Evolutionary conservation across 352 stramenopile species (phyloP).

Genomic region (Phytopythium vexans): DNA sequence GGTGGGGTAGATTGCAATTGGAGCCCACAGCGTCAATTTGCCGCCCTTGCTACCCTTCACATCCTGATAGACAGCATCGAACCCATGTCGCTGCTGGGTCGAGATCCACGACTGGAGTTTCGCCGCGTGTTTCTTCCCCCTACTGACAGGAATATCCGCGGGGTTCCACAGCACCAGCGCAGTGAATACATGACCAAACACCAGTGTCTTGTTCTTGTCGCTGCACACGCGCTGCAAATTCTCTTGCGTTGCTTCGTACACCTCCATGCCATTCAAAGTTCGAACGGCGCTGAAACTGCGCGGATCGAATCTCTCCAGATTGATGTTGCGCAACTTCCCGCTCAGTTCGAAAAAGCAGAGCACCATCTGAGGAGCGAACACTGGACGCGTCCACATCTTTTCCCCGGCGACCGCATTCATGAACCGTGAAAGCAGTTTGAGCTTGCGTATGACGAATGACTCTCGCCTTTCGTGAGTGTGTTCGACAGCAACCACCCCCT

Average conservation of each 20-base stretch:
- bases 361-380: slow-evolving; percentile 41
- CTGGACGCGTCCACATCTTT: slow-evolving; percentile 23
- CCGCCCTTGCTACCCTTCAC: slow-evolving; percentile 13
- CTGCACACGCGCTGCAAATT: slow-evolving; percentile 20
- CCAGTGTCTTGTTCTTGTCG: slow-evolving; percentile 5
- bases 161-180: slow-evolving; percentile 21
- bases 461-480: background rate
- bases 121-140: slow-evolving; percentile 11
- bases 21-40: slow-evolving; percentile 43
- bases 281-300: slow-evolving; percentile 30
- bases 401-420: slow-evolving; percentile 17
- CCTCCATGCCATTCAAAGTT: slow-evolving; percentile 31
- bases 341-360: slow-evolving; percentile 20
- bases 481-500: background rate
- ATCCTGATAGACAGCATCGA: slow-evolving; percentile 43
- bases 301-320: slow-evolving; percentile 30
- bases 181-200: slow-evolving; percentile 39
- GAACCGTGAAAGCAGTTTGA: slow-evolving; percentile 45
- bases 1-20: slow-evolving; percentile 39
- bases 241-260: slow-evolving; percentile 34
- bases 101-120: slow-evolving; percentile 33
- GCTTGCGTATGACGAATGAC: slow-evolving; percentile 37
- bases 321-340: slow-evolving; percentile 19
- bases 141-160: slow-evolving; percentile 21
- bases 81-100: slow-evolving; percentile 35